Percentiles rank a stretch among this genome's conserved stretches.
Conservation (phyloP, 2,329 filamentous ascomycete genomes). For the Orbilia brochopaga region DNA sequence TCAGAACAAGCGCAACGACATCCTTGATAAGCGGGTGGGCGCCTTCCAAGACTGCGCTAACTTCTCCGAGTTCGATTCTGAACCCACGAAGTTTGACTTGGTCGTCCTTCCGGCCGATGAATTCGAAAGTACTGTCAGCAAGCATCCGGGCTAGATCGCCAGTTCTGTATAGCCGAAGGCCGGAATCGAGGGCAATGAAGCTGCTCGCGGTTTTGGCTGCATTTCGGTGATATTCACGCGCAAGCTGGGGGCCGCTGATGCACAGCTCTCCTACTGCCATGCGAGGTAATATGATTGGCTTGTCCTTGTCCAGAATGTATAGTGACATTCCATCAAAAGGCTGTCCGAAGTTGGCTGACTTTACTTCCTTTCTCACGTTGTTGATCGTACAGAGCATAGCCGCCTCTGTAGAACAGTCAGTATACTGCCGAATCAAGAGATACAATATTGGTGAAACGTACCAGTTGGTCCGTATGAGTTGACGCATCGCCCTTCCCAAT, state of each 20-base stretch:
- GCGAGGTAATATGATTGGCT: conserved; percentile 57
- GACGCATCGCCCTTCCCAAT: conserved; percentile 59
- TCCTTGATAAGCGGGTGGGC: conserved; percentile 63
- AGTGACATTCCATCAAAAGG: conserved; percentile 60
- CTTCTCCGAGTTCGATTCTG: conserved; percentile 77
- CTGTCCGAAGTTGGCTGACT: conserved; percentile 59
- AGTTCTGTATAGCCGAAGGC: conserved; percentile 70
- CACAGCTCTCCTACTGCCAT: conserved; percentile 60
- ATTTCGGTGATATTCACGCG: conserved; percentile 59
- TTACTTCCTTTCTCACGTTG: conserved; percentile 55
- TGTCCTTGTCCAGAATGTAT: conserved; percentile 56
- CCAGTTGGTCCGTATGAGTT: conserved; percentile 60
- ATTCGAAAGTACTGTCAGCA: conserved; percentile 74
- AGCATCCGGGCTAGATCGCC: conserved; percentile 83
- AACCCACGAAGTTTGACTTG: conserved; percentile 84
- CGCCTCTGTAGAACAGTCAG: conserved; percentile 56
- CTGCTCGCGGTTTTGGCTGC: conserved; percentile 40
- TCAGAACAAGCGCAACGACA: conserved; percentile 69
- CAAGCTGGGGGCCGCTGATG: conserved; percentile 61
- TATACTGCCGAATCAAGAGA: not conserved
- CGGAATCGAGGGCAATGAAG: conserved; percentile 35
- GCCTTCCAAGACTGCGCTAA: conserved; percentile 68
- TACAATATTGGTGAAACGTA: conserved; percentile 30
- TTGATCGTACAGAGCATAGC: conserved; percentile 61
- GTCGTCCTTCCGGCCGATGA: conserved; percentile 75